phyloP scores from a whole-genome alignment of 1,284 basidiomycete genomes.

The Inonotus obliquus region DNA sequence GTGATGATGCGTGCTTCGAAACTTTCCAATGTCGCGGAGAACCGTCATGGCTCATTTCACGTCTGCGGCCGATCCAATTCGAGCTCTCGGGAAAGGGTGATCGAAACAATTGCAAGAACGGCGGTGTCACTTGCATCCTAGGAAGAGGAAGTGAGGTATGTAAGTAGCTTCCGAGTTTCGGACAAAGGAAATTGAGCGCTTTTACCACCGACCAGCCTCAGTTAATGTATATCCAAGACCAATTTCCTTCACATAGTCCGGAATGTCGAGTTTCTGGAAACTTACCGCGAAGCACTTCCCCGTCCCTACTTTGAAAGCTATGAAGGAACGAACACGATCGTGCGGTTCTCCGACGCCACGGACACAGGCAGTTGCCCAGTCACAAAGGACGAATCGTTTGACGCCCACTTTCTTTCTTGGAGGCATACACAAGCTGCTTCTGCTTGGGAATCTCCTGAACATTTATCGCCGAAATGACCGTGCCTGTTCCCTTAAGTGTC shows the following conservation, averaged over 20 bases:
- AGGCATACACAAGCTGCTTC: constrained; percentile 2
- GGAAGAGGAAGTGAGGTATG: background rate
- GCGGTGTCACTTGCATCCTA: background rate
- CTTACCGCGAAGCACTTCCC: background rate
- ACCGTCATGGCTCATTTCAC: constrained; percentile 18
- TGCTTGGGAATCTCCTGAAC: background rate
- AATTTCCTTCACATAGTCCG: constrained; percentile 9
- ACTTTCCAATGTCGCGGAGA: constrained; percentile 15
- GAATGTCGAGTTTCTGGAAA: constrained; percentile 15
- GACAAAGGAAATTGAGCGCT: background rate
- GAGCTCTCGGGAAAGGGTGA: background rate
- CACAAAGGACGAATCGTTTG: constrained; percentile 16
- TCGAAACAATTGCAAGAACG: background rate
- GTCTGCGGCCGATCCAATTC: constrained; percentile 7
- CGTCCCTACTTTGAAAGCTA: background rate
- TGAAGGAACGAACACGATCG: constrained; percentile 1
- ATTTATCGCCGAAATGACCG: constrained; percentile 7
- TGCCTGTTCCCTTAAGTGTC: constrained; percentile 3
- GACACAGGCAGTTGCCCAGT: constrained; percentile 14
- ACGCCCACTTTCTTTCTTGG: constrained; percentile 17
- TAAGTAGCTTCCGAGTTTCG: background rate
- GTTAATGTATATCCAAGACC: constrained; percentile 19
- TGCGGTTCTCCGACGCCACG: constrained; percentile 2
- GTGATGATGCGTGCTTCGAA: constrained; percentile 19
- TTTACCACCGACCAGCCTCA: constrained; percentile 19